A percentile compares a stretch with the other conserved stretches of the same genome.
These are phyloP conservation scores for Omphalea diandra DNA, from an alignment of 441 rosid genomes.

Conservation along the genomic window DNA sequence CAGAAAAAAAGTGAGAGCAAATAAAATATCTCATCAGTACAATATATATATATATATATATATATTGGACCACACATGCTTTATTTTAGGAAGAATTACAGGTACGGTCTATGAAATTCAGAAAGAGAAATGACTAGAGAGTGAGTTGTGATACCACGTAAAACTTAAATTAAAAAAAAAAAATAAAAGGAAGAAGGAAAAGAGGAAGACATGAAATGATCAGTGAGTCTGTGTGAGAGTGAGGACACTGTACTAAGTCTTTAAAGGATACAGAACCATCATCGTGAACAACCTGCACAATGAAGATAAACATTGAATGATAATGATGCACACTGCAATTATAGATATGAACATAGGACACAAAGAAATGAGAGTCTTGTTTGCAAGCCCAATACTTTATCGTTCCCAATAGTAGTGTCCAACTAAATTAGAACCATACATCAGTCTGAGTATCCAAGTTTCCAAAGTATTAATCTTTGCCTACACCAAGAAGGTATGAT, in stretches of 20 bases:
- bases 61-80: no score
- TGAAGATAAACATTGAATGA: conserved; percentile 19
- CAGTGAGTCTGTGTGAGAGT: not conserved
- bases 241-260: not conserved
- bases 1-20: not conserved
- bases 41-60: no score
- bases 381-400: not conserved
- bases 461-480: not conserved
- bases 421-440: not conserved
- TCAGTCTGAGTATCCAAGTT: not conserved
- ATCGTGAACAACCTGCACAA: conserved; percentile 72
- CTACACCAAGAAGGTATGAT: not conserved
- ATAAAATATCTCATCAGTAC: no score
- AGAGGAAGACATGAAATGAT: not conserved
- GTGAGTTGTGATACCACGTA: no score
- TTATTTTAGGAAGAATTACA: no score
- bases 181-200: not conserved
- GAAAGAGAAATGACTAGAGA: not conserved
- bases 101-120: no score
- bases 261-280: conserved; percentile 90
- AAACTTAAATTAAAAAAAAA: no score
- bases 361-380: not conserved
- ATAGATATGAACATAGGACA: not conserved
- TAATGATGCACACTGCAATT: not conserved
- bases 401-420: not conserved